Base-by-base conservation (phyloP, 2,329 filamentous ascomycete genomes). In the Chalaropsis ovoidea region DNA sequence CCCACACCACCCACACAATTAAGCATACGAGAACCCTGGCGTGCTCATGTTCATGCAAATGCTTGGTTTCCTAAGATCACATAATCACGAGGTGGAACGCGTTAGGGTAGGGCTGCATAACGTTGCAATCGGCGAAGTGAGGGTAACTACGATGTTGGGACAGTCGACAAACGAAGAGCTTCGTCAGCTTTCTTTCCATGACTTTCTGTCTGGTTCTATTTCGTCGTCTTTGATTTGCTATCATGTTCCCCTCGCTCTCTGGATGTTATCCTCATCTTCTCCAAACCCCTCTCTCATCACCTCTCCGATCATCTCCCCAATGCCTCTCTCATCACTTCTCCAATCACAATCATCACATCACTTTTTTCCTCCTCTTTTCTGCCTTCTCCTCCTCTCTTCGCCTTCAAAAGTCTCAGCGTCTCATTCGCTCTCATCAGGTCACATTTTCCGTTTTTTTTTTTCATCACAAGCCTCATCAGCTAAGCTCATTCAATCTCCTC, bases 401-500 rank as follows among this genome's bases (percentile, higher is more conserved):
- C 11, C 11, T 8, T 35, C 52, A 56, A 56, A 56, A 22, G 15
- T 56, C 52, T 35, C 52, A 17, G 52, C 52, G 52, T 56, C 24
- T 17, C 52, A 31, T 17, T 56, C 31, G 17, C 31, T 56, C 52
- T 56, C 49, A 24, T 54, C 49, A n/a, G 31, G 31, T 31, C 52
- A 35, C 52, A 56, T 35, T 56, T 31, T 15, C 27, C 27, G 17
- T 8, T n/a, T 19, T 27, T 13, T 8, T n/a, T 19, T 27, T 13
- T 27, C 1, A 35, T 56, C 52, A 56, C 52, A 56, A 56, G 52
- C 52, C 52, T 17, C 52, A 35, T 56, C 22, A 56, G 52, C 52
- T 31, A 35, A n/a, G 22, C 27, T 56, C 22, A 19, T 35, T 31
- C 31, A 56, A 31, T 35, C 27, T 17, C 27, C 17, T 56, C 17